Percentiles rank a stretch among this genome's conserved stretches.
Conservation (phyloP, 2,329 filamentous ascomycete genomes). For the Hymenoscyphus infarciens region DNA sequence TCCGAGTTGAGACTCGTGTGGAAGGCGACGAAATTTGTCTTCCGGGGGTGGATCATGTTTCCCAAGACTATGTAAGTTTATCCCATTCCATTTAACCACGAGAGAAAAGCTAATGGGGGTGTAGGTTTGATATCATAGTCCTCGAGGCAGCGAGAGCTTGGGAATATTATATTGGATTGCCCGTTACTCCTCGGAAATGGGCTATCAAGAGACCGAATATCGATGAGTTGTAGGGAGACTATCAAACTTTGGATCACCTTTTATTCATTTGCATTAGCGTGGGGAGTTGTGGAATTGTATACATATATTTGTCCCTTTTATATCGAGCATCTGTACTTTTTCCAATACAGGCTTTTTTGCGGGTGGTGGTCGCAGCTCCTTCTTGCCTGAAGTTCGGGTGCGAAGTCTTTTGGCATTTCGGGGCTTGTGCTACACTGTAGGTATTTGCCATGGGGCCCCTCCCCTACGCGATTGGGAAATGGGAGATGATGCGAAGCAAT, state of each 20-base stretch:
- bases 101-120: slow-evolving; percentile 19
- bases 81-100: not conserved
- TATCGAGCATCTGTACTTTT: too few species aligned
- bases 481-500: too few species aligned
- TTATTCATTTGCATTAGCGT: slow-evolving; percentile 6
- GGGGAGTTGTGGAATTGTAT: slow-evolving; percentile 6
- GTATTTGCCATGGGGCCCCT: too few species aligned
- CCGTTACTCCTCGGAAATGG: slow-evolving; percentile 55
- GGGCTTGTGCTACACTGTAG: too few species aligned
- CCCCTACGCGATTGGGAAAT: too few species aligned
- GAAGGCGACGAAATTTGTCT: slow-evolving; percentile 60
- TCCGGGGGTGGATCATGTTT: slow-evolving; percentile 66
- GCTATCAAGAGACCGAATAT: slow-evolving; percentile 31
- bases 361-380: too few species aligned
- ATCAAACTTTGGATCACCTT: not conserved
- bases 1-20: slow-evolving; percentile 63
- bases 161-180: slow-evolving; percentile 61
- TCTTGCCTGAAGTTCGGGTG: too few species aligned
- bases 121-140: slow-evolving; percentile 48
- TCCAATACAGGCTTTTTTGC: too few species aligned
- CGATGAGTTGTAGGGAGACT: slow-evolving; percentile 39
- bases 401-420: too few species aligned
- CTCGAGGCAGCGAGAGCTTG: slow-evolving; percentile 54
- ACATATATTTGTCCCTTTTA: too few species aligned
- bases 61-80: slow-evolving; percentile 66